Evolutionary conservation across 2,329 filamentous ascomycete genomes (phyloP).

Genomic region (Penicillium sp.): DNA sequence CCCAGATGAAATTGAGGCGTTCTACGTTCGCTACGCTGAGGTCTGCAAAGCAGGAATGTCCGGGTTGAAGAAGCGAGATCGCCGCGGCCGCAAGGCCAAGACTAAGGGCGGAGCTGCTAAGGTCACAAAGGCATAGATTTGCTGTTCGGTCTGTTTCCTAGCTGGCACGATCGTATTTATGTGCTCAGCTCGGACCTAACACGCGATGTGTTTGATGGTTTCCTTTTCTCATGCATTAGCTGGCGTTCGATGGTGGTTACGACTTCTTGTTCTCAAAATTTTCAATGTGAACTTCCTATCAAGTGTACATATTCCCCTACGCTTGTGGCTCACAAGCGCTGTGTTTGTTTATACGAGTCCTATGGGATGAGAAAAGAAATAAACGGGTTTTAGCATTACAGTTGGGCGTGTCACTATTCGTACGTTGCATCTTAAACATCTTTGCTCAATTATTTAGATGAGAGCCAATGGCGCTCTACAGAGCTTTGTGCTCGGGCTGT

Average conservation of each 20-base stretch:
- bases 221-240: slow-evolving; percentile 25
- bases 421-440: not conserved
- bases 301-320: slow-evolving; percentile 20
- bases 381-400: not conserved
- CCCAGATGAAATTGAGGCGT: slow-evolving; percentile 71
- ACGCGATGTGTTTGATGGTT: slow-evolving; percentile 4
- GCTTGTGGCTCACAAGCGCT: slow-evolving; percentile 8
- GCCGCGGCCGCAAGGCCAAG: slow-evolving; percentile 67
- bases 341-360: slow-evolving; percentile 7
- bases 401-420: not conserved
- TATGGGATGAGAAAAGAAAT: slow-evolving; percentile 2
- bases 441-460: not conserved
- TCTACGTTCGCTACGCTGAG: slow-evolving; percentile 84
- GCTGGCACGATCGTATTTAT: slow-evolving; percentile 1
- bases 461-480: not conserved
- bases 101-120: slow-evolving; percentile 43
- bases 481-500: not conserved
- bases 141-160: slow-evolving; percentile 6
- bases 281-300: slow-evolving; percentile 13
- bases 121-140: slow-evolving; percentile 32
- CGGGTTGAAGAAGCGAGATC: slow-evolving; percentile 86
- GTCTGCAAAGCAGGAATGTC: slow-evolving; percentile 87
- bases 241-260: slow-evolving; percentile 26
- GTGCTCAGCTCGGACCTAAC: not conserved
- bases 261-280: slow-evolving; percentile 8